Evolutionary conservation across 345 rosid genomes (phyloP).

Genomic region (Citrus glauca): DNA sequence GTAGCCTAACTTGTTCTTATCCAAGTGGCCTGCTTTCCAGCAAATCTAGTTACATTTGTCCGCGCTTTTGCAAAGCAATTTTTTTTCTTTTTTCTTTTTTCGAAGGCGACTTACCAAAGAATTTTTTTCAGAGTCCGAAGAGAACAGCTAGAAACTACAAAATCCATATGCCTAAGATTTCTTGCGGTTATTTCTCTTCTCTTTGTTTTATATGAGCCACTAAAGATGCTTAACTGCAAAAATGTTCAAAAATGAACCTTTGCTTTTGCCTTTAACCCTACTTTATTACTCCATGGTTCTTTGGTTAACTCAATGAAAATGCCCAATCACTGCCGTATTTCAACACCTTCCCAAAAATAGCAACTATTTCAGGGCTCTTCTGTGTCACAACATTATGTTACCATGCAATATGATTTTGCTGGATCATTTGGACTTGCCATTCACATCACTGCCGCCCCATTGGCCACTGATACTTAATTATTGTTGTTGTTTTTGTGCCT

Average conservation of each 20-base stretch:
- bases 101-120: neutral
- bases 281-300: neutral
- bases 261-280: neutral
- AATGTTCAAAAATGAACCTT: neutral
- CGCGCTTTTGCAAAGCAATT: neutral
- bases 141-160: neutral
- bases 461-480: neutral
- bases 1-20: neutral
- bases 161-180: neutral
- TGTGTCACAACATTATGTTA: neutral
- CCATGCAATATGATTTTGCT: neutral
- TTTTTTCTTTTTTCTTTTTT: neutral
- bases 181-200: constrained; percentile 4
- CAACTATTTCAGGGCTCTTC: constrained; percentile 8
- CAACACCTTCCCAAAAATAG: neutral
- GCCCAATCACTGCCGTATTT: constrained; percentile 10
- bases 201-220: constrained; percentile 18
- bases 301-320: constrained; percentile 14
- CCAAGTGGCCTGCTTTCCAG: constrained; percentile 17
- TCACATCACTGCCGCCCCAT: neutral
- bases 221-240: constrained; percentile 16
- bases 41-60: constrained; percentile 15
- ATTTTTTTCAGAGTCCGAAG: neutral
- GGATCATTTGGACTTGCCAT: constrained; percentile 13
- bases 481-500: neutral